These are phyloP conservation scores for Myriosclerotinia curreyana DNA, from an alignment of 2,329 filamentous ascomycete genomes.

Conservation along the genomic window DNA sequence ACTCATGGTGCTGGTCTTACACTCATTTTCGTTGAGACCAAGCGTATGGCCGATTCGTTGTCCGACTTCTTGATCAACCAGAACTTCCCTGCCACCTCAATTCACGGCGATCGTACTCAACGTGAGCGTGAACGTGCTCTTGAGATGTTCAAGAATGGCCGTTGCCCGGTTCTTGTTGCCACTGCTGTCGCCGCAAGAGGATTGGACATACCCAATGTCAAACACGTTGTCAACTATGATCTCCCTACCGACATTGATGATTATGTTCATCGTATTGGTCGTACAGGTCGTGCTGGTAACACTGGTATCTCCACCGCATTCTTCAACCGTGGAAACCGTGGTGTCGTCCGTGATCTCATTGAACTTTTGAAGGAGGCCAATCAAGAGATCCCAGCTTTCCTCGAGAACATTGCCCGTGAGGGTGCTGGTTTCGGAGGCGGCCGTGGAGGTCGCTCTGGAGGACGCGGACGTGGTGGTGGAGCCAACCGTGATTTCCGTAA, in stretches of 20 bases:
- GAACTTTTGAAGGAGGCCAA: constrained; percentile 99
- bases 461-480: constrained; percentile 67
- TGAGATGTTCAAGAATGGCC: constrained; percentile 94
- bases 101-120: constrained; percentile 97
- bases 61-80: constrained; percentile 99
- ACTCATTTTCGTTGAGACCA: constrained; percentile 98
- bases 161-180: constrained; percentile 93
- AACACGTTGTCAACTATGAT: constrained; percentile 98
- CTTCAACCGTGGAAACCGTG: constrained; percentile 99
- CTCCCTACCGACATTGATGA: constrained; percentile 98
- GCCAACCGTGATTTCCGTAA: constrained; percentile 90
- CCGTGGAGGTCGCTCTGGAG: constrained; percentile 61
- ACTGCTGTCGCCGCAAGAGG: constrained; percentile 84
- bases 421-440: constrained; percentile 76
- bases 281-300: constrained; percentile 99
- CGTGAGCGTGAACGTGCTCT: constrained; percentile 97
- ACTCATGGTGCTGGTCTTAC: constrained; percentile 87
- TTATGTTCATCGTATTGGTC: constrained; percentile 98
- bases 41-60: constrained; percentile 97
- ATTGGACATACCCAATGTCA: constrained; percentile 88
- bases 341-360: constrained; percentile 92
- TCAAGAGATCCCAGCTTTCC: constrained; percentile 89
- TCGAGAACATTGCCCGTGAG: constrained; percentile 96
- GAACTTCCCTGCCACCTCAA: constrained; percentile 95
- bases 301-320: constrained; percentile 97